Evolutionary conservation across 305 asterid species (phyloP).

Genomic region (Solanum hybrid): DNA sequence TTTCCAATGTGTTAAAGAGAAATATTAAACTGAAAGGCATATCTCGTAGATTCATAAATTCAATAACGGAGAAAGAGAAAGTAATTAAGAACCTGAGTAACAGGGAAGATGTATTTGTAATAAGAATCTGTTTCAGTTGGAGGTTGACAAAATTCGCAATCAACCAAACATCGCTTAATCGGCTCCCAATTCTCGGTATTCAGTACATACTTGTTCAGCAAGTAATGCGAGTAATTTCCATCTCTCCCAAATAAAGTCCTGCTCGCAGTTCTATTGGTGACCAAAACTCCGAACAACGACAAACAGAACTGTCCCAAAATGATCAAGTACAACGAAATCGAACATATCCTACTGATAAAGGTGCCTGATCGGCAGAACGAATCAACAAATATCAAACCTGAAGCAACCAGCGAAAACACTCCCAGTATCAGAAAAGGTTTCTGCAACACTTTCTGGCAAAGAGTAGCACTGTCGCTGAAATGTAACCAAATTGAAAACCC

Average conservation of each 20-base stretch:
- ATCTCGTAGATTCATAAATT: too few relatives aligned
- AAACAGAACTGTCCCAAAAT: constrained; percentile 27
- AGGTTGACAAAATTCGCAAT: constrained; percentile 17
- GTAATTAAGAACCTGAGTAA: constrained; percentile 27
- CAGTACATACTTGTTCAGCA: constrained; percentile 46
- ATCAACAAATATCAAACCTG: constrained; percentile 39
- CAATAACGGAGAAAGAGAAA: background rate
- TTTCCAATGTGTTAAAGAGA: too few relatives aligned
- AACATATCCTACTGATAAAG: constrained; percentile 36
- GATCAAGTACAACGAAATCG: constrained; percentile 20
- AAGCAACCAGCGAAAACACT: constrained; percentile 24
- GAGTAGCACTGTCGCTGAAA: constrained; percentile 14
- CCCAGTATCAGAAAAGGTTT: constrained; percentile 43
- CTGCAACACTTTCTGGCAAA: constrained; percentile 36
- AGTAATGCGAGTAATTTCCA: constrained; percentile 55
- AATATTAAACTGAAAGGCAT: too few relatives aligned
- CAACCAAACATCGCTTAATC: constrained; percentile 53
- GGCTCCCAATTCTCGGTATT: constrained; percentile 43
- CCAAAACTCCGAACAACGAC: constrained; percentile 40
- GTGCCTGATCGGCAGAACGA: constrained; percentile 18
- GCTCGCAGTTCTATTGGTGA: constrained; percentile 43
- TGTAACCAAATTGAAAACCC: constrained; percentile 35
- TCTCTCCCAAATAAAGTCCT: constrained; percentile 30
- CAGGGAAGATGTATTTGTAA: constrained; percentile 16
- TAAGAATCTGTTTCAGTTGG: constrained; percentile 5